Percentiles rank a stretch among this genome's conserved stretches.
These are phyloP conservation scores for Tephrocybe sp. DNA, from an alignment of 768 basidiomycete genomes.

Conservation along the genomic window DNA sequence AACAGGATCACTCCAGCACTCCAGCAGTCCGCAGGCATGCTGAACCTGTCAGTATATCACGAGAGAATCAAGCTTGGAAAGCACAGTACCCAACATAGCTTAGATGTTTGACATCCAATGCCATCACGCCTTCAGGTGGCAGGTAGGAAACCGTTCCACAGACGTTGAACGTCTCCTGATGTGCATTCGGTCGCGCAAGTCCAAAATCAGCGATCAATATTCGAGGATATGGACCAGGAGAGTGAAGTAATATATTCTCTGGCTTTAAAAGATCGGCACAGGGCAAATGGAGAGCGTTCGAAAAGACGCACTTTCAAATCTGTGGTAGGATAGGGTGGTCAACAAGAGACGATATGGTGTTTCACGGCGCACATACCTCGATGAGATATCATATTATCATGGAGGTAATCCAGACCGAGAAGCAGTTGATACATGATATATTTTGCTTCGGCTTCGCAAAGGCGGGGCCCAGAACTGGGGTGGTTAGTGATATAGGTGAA, in stretches of 20 bases:
- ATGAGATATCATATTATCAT: slow-evolving; percentile 72
- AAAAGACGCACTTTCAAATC: slow-evolving; percentile 19
- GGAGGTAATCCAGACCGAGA: slow-evolving; percentile 68
- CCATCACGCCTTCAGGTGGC: slow-evolving; percentile 81
- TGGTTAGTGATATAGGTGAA: slow-evolving; percentile 78
- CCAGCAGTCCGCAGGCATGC: slow-evolving; percentile 91
- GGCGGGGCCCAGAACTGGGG: slow-evolving; percentile 42
- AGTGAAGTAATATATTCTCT: slow-evolving; percentile 77
- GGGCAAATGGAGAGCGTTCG: not conserved
- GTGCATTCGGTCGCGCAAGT: slow-evolving; percentile 72
- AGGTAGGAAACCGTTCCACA: slow-evolving; percentile 87
- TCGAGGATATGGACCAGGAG: slow-evolving; percentile 82
- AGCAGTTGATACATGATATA: slow-evolving; percentile 81
- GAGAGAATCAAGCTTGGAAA: not conserved
- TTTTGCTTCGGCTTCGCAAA: slow-evolving; percentile 80
- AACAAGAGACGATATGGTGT: not conserved
- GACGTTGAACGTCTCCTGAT: slow-evolving; percentile 81
- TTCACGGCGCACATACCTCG: slow-evolving; percentile 53
- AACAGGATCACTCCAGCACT: slow-evolving; percentile 80
- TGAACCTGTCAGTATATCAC: slow-evolving; percentile 25
- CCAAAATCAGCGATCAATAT: slow-evolving; percentile 87
- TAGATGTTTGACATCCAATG: slow-evolving; percentile 69
- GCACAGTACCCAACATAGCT: slow-evolving; percentile 53
- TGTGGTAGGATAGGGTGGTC: not conserved
- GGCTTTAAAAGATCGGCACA: slow-evolving; percentile 45